These are phyloP conservation scores for Phaseolus coccineus DNA, from an alignment of 331 rosid genomes.

Conservation along the genomic window DNA sequence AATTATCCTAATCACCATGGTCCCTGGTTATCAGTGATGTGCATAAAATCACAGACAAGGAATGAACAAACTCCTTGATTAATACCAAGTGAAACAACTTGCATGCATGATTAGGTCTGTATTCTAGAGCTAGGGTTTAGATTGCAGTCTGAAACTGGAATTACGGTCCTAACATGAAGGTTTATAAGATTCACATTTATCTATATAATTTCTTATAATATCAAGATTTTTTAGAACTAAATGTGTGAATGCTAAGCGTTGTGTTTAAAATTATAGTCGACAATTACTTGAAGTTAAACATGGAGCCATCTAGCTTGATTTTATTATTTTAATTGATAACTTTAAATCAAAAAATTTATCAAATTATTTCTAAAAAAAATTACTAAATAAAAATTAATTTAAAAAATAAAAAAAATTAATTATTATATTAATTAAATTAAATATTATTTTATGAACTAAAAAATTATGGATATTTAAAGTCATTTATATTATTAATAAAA, in stretches of 20 bases:
- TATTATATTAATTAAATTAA: no score
- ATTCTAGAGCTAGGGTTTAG: background rate
- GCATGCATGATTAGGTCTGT: slow-evolving; percentile 22
- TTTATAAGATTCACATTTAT: background rate
- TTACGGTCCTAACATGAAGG: background rate
- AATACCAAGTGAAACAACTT: slow-evolving; percentile 2
- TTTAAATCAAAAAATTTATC: background rate
- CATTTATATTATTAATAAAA: no score
- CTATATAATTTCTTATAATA: no score
- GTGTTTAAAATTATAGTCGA: background rate
- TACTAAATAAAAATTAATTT: no score
- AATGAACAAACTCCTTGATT: slow-evolving; percentile 6
- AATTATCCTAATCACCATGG: slow-evolving; percentile 11
- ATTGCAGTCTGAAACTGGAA: background rate
- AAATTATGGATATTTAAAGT: no score
- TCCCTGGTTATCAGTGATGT: slow-evolving; percentile 8
- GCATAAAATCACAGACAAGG: slow-evolving; percentile 2
- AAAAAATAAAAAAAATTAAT: no score
- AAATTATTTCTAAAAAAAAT: background rate
- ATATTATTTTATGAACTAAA: no score
- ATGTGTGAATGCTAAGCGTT: background rate
- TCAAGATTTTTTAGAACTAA: no score
- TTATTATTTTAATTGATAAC: background rate
- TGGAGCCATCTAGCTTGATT: no score
- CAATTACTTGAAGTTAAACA: slow-evolving; percentile 13